Evolutionary conservation across 805 yeast species (phyloP), one percentile per base, ranked within the genome.

Genomic region (Kazachstania psychrophila): DNA sequence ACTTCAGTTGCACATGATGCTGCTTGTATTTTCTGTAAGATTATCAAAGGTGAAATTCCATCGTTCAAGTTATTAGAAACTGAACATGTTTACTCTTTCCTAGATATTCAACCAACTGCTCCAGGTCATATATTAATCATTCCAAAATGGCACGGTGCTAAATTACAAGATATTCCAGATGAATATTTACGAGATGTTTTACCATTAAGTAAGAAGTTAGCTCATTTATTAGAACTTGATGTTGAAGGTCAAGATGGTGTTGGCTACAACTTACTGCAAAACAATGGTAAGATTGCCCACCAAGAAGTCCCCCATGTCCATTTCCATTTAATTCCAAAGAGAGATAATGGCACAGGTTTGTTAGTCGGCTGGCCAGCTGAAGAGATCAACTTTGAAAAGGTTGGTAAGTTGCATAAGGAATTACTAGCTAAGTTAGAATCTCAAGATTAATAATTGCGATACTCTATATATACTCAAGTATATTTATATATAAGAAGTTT

Each of bases 221-320:
- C 92, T 41, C 71, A 74, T 46, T 81, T 82, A 5, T 65, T 84
- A 43, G 79, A 73, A 3, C 68, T 79, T 45, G 80, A 74, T 45
- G 64, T 65, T 31, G 80, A 79, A 41, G 74, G 82, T 26, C 71
- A 70, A 9, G 72, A 75, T 23, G 68, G 69, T 4, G 69, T 70
- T 5, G 85, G 86, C 14, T 89, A 89, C 70, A 89, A 89, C 56
- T 58, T 89, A 15, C 66, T 89, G 47, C 97, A 88, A 62, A 92
- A 89, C 69, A 92, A 89, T 50, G 97, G 97, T 34, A 66, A 84
- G 56, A 78, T 88, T 54, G 98, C 97, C 10, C 97, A 92, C 57
- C 98, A 89, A 66, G 80, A 72, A 38, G 97, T 92, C 39, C 92
- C 83, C 48, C 98, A 89, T 58, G 96, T 92, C 40, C 98, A 89